Base-by-base conservation (phyloP, 371 early-diverging fungal genomes). In the Nematocida sp. region DNA sequence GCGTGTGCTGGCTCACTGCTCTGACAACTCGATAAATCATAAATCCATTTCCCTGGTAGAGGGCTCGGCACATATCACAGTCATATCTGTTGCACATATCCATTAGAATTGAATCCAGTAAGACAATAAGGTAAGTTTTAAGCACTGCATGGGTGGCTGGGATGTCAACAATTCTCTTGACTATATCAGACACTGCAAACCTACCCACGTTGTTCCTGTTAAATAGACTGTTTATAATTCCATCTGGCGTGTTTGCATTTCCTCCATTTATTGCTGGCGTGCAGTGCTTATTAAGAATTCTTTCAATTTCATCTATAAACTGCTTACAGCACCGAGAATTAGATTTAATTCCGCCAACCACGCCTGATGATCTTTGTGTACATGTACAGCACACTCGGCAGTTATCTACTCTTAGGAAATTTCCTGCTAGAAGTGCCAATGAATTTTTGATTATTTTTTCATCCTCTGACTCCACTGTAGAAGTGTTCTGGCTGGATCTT, bases 71-170 rank as follows among this genome's bases (percentile, higher is more conserved):
- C 64, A 64, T 7, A 42, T 11, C 18, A 23, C 64, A 64, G 64
- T 64, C 11, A 13, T 64, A 45, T 2, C 45, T 64, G 64, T 64
- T 64, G 64, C 64, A 64, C 39, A 64, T 33, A 42, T 64, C 64
- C 39, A 64, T 44, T 18, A 64, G 39, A 5, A 64, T 64, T 7
- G 64, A 64, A 5, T 64, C 64, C 42, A 64, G 64, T 11, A 64
- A 42, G 23, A 64, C 27, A 7, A 45, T 23, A 33, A 64, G 64
- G 64, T 64, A 64, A 11, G 23, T 45, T 45, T 64, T 64, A 9
- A 64, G 39, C 42, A 40, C 44, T 11, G 11, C 1, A 3, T 6
- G 39, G 42, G 7, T n/a, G 1, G 33, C 39, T 39, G 64, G 64
- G 2, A 64, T 39, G 6, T 42, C 13, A 13, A 27, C 42, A 42